Base-by-base conservation (phyloP, 495 filamentous ascomycete genomes). In the Xylaria cubensis region DNA sequence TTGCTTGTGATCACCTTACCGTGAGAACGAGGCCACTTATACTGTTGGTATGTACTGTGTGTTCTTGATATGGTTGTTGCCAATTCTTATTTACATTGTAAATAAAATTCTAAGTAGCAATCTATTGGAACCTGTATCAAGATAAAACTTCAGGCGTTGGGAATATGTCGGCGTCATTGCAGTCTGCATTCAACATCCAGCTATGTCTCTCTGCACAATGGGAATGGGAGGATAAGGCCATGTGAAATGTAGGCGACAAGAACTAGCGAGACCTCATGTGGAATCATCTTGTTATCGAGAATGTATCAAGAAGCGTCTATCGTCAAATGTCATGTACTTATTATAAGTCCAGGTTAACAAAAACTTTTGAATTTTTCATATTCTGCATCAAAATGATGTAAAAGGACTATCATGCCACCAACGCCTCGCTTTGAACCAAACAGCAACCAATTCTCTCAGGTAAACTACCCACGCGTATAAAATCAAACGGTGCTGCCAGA, bases 361-460 rank as follows among this genome's bases (percentile, higher is more conserved):
- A 34, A 7, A 34, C 32, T n/a, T 34, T 39, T 9, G 4, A 17
- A 34, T 36, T 17, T 15, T n/a, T 36, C 34, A 59, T 17, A 51
- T 53, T 53, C 21, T 21, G 50, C 24, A 26, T 24, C 50, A 53
- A 53, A 26, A 53, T 24, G 50, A 13, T 26, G 12, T 26, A 13
- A 53, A 56, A 56, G 8, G 12, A 61, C 34, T 21, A 2, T 67
- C 19, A 10, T 29, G 41, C 65, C 65, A 42, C 46, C 46, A 70
- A 36, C 68, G 68, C 68, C 68, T 63, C 46, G 68, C 68, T 70
- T 44, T 29, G 36, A 59, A 32, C n/a, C n/a, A 62, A 42, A 21
- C 24, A 48, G 63, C 34, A 50, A 1, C 63, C 26, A 65, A 15
- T 29, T 46, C 24, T 36, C 34, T 36, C 34, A 36, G 34, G 8